These are phyloP conservation scores for Alternaria infectoria DNA, from an alignment of 2,329 filamentous ascomycete species.

Conservation along the genomic window DNA sequence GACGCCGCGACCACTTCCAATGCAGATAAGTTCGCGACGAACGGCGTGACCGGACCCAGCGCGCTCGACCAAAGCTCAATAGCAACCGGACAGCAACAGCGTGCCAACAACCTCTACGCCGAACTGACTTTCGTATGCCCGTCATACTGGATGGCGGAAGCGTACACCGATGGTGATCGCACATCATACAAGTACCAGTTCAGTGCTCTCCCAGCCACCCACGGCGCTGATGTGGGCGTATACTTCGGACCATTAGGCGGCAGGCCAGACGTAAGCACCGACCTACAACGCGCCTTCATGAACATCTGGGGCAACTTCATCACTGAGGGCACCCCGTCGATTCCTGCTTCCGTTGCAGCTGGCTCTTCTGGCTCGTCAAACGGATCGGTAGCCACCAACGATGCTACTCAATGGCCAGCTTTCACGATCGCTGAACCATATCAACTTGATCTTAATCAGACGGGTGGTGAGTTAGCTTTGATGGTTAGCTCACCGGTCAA, in stretches of 20 bases:
- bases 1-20: slow-evolving; percentile 28
- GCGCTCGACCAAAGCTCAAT: slow-evolving; percentile 59
- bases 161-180: slow-evolving; percentile 39
- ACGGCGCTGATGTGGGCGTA: slow-evolving; percentile 20
- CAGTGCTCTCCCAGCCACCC: slow-evolving; percentile 24
- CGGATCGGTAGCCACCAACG: neutral
- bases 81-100: slow-evolving; percentile 62
- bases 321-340: neutral
- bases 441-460: slow-evolving; percentile 16
- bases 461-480: slow-evolving; percentile 12
- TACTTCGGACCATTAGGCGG: slow-evolving; percentile 21
- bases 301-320: slow-evolving; percentile 18
- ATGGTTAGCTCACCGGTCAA: neutral
- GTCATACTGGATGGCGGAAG: slow-evolving; percentile 62
- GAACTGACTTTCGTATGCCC: slow-evolving; percentile 64
- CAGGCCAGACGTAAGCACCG: neutral
- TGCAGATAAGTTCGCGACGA: slow-evolving; percentile 39
- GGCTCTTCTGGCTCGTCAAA: neutral
- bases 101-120: slow-evolving; percentile 59
- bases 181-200: slow-evolving; percentile 28
- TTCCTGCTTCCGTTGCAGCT: neutral
- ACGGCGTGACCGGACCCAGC: slow-evolving; percentile 48
- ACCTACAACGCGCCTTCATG: slow-evolving; percentile 1
- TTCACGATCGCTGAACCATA: neutral
- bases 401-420: slow-evolving; percentile 6